These are phyloP conservation scores for Zoysia matrella DNA, from an alignment of 202 grass and related monocot species.

Conservation along the genomic window DNA sequence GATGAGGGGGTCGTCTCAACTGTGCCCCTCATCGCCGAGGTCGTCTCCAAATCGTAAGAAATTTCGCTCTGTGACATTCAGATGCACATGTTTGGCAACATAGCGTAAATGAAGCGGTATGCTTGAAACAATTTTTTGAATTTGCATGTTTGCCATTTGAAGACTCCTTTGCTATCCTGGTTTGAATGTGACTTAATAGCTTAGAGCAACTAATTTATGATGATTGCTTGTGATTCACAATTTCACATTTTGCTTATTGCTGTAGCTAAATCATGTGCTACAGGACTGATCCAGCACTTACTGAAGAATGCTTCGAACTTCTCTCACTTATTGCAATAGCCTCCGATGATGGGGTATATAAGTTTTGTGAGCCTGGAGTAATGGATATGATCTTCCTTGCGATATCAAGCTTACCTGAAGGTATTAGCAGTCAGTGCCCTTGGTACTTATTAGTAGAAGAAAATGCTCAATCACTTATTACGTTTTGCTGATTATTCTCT, in stretches of 20 bases:
- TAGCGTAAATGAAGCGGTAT: slow-evolving; percentile 12
- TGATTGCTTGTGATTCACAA: not conserved
- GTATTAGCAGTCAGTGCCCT: slow-evolving; percentile 42
- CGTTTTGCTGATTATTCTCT: slow-evolving; percentile 12
- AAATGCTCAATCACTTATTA: slow-evolving; percentile 23
- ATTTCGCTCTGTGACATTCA: not conserved
- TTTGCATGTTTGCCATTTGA: not conserved
- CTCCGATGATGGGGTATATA: slow-evolving; percentile 58
- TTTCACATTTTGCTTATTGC: slow-evolving; percentile 19
- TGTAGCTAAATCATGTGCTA: slow-evolving; percentile 43
- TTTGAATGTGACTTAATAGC: slow-evolving; percentile 4
- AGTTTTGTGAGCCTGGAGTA: slow-evolving; percentile 81
- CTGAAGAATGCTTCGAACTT: slow-evolving; percentile 90
- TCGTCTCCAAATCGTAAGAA: slow-evolving; percentile 71
- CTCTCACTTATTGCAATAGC: slow-evolving; percentile 75
- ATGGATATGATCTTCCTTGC: slow-evolving; percentile 64
- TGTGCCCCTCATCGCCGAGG: slow-evolving; percentile 73
- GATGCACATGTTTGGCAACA: not conserved
- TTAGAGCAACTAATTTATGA: not conserved
- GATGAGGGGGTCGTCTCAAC: slow-evolving; percentile 64
- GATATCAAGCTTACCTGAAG: slow-evolving; percentile 66
- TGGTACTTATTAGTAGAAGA: not conserved
- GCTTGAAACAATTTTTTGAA: not conserved
- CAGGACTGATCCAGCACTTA: slow-evolving; percentile 72
- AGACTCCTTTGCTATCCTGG: not conserved